These are phyloP conservation scores for Peltaster fructicola DNA, from an alignment of 2,329 filamentous ascomycete species.

Conservation along the genomic window DNA sequence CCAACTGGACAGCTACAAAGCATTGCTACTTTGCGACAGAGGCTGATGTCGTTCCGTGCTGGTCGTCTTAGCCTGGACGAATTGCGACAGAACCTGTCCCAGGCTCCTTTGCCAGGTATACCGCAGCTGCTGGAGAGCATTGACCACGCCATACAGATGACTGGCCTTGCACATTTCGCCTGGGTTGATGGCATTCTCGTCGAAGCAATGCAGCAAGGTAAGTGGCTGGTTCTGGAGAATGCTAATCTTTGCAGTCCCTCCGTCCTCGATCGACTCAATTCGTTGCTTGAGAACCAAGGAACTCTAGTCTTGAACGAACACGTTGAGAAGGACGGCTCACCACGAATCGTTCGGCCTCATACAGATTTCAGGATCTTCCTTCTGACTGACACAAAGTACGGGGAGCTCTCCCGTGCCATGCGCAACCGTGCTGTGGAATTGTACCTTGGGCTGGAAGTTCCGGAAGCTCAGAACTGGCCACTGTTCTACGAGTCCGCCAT, in stretches of 20 bases:
- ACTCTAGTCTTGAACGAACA: conserved; percentile 86
- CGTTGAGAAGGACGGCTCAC: conserved; percentile 62
- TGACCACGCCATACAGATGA: conserved; percentile 15
- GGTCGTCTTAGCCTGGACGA: conserved; percentile 3
- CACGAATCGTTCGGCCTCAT: conserved; percentile 65
- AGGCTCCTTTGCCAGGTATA: conserved; percentile 2
- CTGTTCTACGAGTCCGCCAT: conserved; percentile 15
- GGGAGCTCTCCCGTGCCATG: conserved; percentile 91
- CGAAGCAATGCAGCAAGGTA: conserved; percentile 65
- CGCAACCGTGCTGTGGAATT: conserved; percentile 87
- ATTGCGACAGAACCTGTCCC: no score
- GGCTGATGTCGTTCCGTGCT: conserved; percentile 2
- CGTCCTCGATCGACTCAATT: conserved; percentile 86
- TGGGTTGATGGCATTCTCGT: conserved; percentile 92
- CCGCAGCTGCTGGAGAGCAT: conserved; percentile 5
- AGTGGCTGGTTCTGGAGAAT: conserved; percentile 92
- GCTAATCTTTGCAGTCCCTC: conserved; percentile 93
- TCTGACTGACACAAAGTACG: conserved; percentile 80
- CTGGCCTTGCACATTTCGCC: conserved; percentile 70
- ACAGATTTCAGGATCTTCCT: conserved; percentile 80
- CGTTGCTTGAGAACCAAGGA: conserved; percentile 78
- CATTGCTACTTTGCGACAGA: conserved; percentile 4
- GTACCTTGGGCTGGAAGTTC: conserved; percentile 39
- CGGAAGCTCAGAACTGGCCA: conserved; percentile 3
- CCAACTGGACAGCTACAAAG: conserved; percentile 1